Evolutionary conservation across 1,284 basidiomycete species (phyloP).

Genomic region (Exsudoporus floridanus): DNA sequence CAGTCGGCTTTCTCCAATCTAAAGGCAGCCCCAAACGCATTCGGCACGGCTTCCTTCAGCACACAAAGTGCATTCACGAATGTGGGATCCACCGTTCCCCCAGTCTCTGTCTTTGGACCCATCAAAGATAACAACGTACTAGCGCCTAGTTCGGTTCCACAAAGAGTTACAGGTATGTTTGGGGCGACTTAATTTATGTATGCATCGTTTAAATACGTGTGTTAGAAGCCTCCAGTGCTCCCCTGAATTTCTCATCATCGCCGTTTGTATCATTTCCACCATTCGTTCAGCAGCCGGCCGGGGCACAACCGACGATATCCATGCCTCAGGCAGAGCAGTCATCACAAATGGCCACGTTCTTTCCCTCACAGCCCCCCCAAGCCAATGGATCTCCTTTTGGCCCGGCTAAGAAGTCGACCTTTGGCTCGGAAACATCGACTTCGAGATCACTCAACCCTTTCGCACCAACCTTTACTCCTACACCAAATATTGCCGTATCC

Average conservation of each 20-base stretch:
- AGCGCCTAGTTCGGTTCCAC: conserved; percentile 5
- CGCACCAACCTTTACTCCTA: conserved; percentile 31
- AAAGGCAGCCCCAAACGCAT: conserved; percentile 35
- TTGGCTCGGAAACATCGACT: conserved; percentile 8
- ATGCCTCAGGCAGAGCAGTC: neutral
- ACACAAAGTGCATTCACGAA: conserved; percentile 9
- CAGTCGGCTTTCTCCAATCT: conserved; percentile 46
- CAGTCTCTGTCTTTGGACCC: conserved; percentile 17
- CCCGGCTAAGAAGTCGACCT: conserved; percentile 1
- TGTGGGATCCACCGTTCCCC: neutral
- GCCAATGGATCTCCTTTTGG: neutral
- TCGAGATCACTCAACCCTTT: conserved; percentile 26
- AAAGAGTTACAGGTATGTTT: conserved; percentile 18
- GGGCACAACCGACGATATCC: neutral
- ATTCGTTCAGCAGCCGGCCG: neutral
- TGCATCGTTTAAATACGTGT: neutral
- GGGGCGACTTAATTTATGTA: neutral
- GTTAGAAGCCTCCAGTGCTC: neutral
- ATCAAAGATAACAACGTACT: conserved; percentile 21
- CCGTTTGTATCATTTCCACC: conserved; percentile 14
- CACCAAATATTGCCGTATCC: neutral
- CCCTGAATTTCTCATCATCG: conserved; percentile 22
- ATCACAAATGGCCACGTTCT: neutral
- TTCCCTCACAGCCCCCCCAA: conserved; percentile 3
- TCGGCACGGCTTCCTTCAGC: conserved; percentile 31